Evolutionary conservation across 345 rosid species (phyloP), one percentile per base, ranked within the genome.

Genomic region (Mangifera indica): DNA sequence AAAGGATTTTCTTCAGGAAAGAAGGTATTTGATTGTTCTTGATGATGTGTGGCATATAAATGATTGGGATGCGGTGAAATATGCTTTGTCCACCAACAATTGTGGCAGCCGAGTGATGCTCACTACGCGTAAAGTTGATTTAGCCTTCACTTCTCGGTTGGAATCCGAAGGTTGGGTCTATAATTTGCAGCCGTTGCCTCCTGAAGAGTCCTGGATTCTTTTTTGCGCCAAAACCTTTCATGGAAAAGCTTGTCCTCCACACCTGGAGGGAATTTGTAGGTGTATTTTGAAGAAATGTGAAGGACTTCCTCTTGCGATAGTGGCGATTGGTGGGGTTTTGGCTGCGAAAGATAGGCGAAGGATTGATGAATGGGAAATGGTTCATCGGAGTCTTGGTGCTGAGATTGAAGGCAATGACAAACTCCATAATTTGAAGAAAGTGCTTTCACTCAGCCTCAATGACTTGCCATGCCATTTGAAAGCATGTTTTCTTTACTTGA

Each of bases 231-330:
- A 76, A 73, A 78, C 82, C 4, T 81, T 81, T 42, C 77, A 63
- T 10, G 70, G 74, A 17, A 73, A 67, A 45, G 17, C 67, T 0
- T 84, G 86, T 54, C 86, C 86, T 29, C 26, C 76, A 17, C 60
- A 82, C 29, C 59, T 85, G 25, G 76, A 76, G 66, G 77, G 74
- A 24, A 65, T 74, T 1, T 82, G 81, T 5, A 45, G 24, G 5
- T 56, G 37, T 0, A 76, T 85, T 60, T 61, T 82, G 67, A 64
- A 66, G 37, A 85, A 75, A 22, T 85, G 88, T 29, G 80, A 66
- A 24, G 88, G 84, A 18, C 49, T 85, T 3, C 86, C 84, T 0
- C 81, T 84, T 13, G 84, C 88, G 22, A 82, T 85, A 1, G 84
- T 80, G 59, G 88, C 86, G 15, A 78, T 85, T 46, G 75, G 86